A percentile compares a stretch with the other conserved stretches of the same genome.
Evolutionary conservation across 208 protist species (phyloP).

Genomic region (Crithidia sp.): DNA sequence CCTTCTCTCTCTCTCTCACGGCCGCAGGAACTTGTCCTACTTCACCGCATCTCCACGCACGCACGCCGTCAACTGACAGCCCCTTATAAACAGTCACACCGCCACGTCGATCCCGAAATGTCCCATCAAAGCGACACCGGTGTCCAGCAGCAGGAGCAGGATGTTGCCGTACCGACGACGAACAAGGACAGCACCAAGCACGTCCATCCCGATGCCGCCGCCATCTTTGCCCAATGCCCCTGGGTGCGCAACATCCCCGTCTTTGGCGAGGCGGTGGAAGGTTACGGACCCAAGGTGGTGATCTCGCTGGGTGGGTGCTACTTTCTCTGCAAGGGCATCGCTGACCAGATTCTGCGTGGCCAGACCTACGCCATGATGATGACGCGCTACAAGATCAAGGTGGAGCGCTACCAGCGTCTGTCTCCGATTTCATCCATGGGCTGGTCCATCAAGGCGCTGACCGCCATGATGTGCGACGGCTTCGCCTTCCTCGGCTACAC

Average conservation of each 20-base stretch:
- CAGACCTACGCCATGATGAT: constrained; percentile 53
- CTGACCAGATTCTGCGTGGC: constrained; percentile 51
- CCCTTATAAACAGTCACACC: too few species aligned
- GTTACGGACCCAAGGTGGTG: constrained; percentile 38
- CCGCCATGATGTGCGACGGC: constrained; percentile 67
- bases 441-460: constrained; percentile 72
- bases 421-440: constrained; percentile 43
- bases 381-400: constrained; percentile 35
- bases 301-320: constrained; percentile 43
- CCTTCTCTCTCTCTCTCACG: too few species aligned
- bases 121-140: neutral
- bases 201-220: constrained; percentile 37
- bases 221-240: constrained; percentile 29
- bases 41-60: too few species aligned
- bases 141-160: neutral
- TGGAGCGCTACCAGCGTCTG: constrained; percentile 44
- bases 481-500: constrained; percentile 75
- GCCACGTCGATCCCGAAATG: neutral
- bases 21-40: too few species aligned
- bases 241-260: constrained; percentile 43
- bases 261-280: constrained; percentile 41
- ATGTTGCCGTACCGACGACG: neutral
- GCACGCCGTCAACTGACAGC: too few species aligned
- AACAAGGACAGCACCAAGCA: neutral
- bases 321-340: constrained; percentile 61